These are phyloP conservation scores for Phytophthora melonis DNA, from an alignment of 352 stramenopile species.

Conservation along the genomic window DNA sequence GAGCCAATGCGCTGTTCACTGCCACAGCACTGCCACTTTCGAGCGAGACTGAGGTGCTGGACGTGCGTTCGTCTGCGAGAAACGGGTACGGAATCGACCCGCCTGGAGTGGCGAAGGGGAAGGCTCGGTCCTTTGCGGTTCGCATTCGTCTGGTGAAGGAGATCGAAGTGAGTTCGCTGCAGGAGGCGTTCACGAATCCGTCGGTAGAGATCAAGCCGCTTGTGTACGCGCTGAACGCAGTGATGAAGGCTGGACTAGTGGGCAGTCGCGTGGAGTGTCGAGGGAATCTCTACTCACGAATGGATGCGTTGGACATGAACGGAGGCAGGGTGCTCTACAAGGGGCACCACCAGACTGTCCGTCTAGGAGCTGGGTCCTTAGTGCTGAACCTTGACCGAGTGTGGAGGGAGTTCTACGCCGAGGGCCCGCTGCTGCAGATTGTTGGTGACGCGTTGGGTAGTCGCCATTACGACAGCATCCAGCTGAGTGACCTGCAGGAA, in stretches of 20 bases:
- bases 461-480: neutral
- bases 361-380: neutral
- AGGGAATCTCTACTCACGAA: neutral
- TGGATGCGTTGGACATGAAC: neutral
- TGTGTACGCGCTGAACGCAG: neutral
- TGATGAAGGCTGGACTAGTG: neutral
- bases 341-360: neutral
- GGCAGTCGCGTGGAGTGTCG: neutral
- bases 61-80: neutral
- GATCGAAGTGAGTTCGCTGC: neutral
- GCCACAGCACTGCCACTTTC: neutral
- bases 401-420: neutral
- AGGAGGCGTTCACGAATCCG: neutral
- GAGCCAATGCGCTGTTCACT: neutral
- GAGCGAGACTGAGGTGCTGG: neutral
- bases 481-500: neutral
- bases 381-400: neutral
- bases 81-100: neutral
- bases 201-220: neutral
- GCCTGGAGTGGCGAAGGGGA: neutral
- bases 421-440: neutral
- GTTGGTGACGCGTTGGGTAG: neutral
- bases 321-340: neutral
- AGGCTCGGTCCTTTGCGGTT: neutral
- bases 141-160: neutral